A percentile compares a stretch with the other conserved stretches of the same genome.
phyloP scores from a whole-genome alignment of 106 monocot species.

The Platanthera guangdongensis region DNA sequence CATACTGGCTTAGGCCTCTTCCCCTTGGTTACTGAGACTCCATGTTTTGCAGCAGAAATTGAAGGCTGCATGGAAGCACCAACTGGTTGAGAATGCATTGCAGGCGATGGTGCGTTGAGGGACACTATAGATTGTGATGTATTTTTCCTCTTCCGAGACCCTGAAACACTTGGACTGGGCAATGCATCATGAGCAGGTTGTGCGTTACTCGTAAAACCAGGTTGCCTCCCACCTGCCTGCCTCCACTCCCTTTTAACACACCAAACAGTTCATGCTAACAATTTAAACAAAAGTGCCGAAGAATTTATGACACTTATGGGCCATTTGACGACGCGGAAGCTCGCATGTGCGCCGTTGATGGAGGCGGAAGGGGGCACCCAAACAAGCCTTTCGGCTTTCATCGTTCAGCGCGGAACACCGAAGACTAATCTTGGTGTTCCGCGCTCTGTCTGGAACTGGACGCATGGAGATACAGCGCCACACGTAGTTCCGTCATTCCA shows the following conservation, averaged over 20 bases:
- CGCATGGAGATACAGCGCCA: background rate
- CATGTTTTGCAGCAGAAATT: constrained; percentile 53
- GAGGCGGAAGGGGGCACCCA: too few species aligned
- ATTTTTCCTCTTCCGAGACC: constrained; percentile 79
- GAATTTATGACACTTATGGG: background rate
- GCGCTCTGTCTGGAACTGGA: background rate
- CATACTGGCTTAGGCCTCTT: constrained; percentile 82
- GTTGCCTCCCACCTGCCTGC: constrained; percentile 47
- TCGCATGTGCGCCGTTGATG: too few species aligned
- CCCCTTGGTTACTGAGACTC: constrained; percentile 40
- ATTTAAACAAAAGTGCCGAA: background rate
- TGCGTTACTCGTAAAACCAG: constrained; percentile 39
- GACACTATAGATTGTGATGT: constrained; percentile 56
- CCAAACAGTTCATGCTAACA: background rate
- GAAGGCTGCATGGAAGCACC: constrained; percentile 43
- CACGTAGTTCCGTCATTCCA: too few species aligned
- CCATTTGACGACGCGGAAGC: background rate
- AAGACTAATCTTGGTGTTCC: too few species aligned
- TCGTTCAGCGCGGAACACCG: too few species aligned
- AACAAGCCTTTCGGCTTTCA: too few species aligned
- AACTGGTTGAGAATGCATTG: constrained; percentile 34
- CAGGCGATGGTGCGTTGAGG: constrained; percentile 32
- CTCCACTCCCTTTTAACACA: constrained; percentile 69
- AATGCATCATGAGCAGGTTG: constrained; percentile 47
- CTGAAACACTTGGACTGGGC: constrained; percentile 57